Conservation (phyloP, 352 stramenopile genomes). For the Phytophthora podocarpi region DNA sequence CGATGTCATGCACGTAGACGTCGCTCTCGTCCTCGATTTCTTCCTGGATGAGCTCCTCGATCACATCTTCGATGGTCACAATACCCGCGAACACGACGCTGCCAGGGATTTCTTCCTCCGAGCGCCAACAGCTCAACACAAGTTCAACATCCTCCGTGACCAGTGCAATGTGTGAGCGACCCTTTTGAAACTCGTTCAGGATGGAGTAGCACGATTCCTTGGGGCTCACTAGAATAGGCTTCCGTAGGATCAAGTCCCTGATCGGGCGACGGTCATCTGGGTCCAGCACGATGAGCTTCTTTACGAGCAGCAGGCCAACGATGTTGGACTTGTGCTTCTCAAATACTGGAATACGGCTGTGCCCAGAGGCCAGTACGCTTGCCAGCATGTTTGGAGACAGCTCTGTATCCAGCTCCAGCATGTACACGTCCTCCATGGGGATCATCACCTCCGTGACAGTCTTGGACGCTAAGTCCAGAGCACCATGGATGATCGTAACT, state of each 20-base stretch:
- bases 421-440: constrained; percentile 85
- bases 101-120: constrained; percentile 45
- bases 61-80: constrained; percentile 93
- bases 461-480: constrained; percentile 88
- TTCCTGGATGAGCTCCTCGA: constrained; percentile 93
- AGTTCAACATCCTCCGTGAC: constrained; percentile 60
- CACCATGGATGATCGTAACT: constrained; percentile 93
- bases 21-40: constrained; percentile 93
- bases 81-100: constrained; percentile 85
- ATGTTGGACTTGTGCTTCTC: constrained; percentile 77
- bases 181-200: constrained; percentile 93
- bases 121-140: constrained; percentile 63
- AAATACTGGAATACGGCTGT: constrained; percentile 92
- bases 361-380: constrained; percentile 86
- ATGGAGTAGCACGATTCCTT: constrained; percentile 88
- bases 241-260: constrained; percentile 65
- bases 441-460: constrained; percentile 91
- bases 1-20: constrained; percentile 68
- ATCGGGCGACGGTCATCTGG: constrained; percentile 75
- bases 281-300: constrained; percentile 91
- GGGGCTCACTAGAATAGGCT: constrained; percentile 83
- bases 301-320: constrained; percentile 86
- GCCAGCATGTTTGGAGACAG: constrained; percentile 78
- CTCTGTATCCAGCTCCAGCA: constrained; percentile 81
- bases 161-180: constrained; percentile 83